Evolutionary conservation across 345 rosid genomes (phyloP), one percentile per base, ranked within the genome.

Genomic region (Raphanus raphanistrum): DNA sequence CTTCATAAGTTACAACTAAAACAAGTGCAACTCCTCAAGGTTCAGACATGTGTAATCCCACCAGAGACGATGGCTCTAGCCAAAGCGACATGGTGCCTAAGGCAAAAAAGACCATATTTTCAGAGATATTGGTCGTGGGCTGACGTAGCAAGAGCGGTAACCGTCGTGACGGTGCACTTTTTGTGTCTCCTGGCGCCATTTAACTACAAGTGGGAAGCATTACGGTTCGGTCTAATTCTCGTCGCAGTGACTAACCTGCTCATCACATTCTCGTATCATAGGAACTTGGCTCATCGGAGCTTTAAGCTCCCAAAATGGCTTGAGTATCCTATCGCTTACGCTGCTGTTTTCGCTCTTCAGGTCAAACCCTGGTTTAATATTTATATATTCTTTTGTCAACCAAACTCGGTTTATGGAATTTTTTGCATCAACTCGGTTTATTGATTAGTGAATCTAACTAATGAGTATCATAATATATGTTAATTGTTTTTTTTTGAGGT

Each of bases 271-370:
- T 91, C 90, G 16, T 93, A 73, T 57, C 97, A 89, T 31, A 79
- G 94, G 61, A 88, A 87, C 76, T 88, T 90, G 77, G 71, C 92
- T 66, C 95, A 93, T 45, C 81, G 86, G 72, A 93, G 94, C 73
- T 93, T 93, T 78, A 86, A 84, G 82, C 76, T 91, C 10, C 93
- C 97, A 1, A 92, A 89, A 78, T 89, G 89, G 94, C 90, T 94
- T 1, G 97, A 92, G 52, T 94, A 92, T 76, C 29, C 81, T 13
- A 90, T 87, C 45, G 97, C 98, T 35, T 90, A 90, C 61, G 85
- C 86, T 63, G 95, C 91, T 25, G 85, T 83, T 74, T 84, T 82
- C 2, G 96, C 97, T 41, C 82, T 91, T 76, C 97, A 94, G 92
- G 96, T 94, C 4, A 32, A 38, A 65, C 17, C 9, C 41, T 50